These are phyloP conservation scores for Leccinum longicurvipes DNA, from an alignment of 768 basidiomycete genomes.

Conservation along the genomic window DNA sequence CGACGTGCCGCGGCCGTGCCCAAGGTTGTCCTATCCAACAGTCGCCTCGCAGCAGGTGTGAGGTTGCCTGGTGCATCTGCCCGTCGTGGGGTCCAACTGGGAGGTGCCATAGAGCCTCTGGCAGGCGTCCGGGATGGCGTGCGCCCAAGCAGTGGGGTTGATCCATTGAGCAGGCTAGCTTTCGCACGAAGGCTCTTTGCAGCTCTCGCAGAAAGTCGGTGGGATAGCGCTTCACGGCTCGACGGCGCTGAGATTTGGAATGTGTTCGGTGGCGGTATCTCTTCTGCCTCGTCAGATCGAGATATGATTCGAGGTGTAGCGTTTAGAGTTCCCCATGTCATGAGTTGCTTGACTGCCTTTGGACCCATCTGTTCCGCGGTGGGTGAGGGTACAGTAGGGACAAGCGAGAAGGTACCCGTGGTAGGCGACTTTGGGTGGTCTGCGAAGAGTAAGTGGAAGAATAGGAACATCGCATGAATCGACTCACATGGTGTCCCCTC, in stretches of 20 bases:
- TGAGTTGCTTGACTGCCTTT: slow-evolving; percentile 81
- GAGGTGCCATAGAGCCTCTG: slow-evolving; percentile 66
- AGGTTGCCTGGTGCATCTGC: slow-evolving; percentile 69
- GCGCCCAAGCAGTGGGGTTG: slow-evolving; percentile 25
- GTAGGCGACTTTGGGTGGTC: slow-evolving; percentile 63
- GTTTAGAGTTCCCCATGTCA: slow-evolving; percentile 96
- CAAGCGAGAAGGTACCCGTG: slow-evolving; percentile 62
- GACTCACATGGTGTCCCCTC: slow-evolving; percentile 83
- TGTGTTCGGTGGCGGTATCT: slow-evolving; percentile 44
- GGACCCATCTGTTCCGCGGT: slow-evolving; percentile 80
- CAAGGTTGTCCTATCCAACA: slow-evolving; percentile 72
- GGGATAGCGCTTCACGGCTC: slow-evolving; percentile 77
- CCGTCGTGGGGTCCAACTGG: slow-evolving; percentile 73
- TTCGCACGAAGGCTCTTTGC: slow-evolving; percentile 77
- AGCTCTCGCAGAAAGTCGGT: slow-evolving; percentile 78
- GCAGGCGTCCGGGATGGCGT: slow-evolving; percentile 37
- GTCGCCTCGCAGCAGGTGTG: slow-evolving; percentile 79
- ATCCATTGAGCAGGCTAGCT: slow-evolving; percentile 56
- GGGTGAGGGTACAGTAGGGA: slow-evolving; percentile 85
- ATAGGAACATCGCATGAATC: neutral
- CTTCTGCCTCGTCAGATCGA: slow-evolving; percentile 47
- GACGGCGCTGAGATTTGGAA: slow-evolving; percentile 79
- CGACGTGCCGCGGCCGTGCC: slow-evolving; percentile 60
- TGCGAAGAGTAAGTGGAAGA: slow-evolving; percentile 29
- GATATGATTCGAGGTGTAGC: slow-evolving; percentile 89